Evolutionary conservation across 306 rosid species (phyloP).

Genomic region (cucumber (Cucumis sativus)): Cucumber_9930_V3 NC_026656.2:10152501-10153000

Average conservation of each 20-base stretch:
- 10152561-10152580: conserved; percentile 2
- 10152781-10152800: conserved; percentile 30
- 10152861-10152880: background rate
- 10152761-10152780: conserved; percentile 37
- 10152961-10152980: conserved; percentile 16
- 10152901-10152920: background rate
- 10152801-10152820: conserved; percentile 37
- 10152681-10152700: conserved; percentile 1
- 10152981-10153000: conserved; percentile 48
- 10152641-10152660: conserved; percentile 7
- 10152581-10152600: conserved; percentile 9
- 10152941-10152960: background rate
- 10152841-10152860: conserved; percentile 14
- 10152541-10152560: background rate
- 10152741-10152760: conserved; percentile 24
- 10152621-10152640: conserved; percentile 24
- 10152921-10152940: background rate
- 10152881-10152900: background rate
- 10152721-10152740: conserved; percentile 13
- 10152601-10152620: conserved; percentile 16
- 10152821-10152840: conserved; percentile 12
- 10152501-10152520: background rate
- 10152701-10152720: conserved; percentile 6
- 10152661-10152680: conserved; percentile 5
- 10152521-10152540: conserved; percentile 2